phyloP scores from a whole-genome alignment of 2,329 filamentous ascomycete genomes.

The Tolypocladium nubicola region DNA sequence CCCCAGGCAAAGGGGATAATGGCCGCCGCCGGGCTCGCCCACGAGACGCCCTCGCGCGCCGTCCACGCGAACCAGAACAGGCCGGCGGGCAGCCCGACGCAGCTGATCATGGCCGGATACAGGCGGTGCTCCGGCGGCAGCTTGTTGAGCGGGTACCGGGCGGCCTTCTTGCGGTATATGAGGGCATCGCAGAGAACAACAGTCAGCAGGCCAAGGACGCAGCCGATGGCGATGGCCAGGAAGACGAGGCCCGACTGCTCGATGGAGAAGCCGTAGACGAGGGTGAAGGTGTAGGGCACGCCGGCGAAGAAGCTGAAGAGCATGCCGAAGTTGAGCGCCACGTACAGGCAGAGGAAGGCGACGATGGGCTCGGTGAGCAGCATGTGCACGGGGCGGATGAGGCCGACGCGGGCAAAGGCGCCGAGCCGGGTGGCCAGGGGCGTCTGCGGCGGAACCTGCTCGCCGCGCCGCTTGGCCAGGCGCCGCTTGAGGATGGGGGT shows the following conservation, averaged over 20 bases:
- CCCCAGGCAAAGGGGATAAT: slow-evolving; percentile 49
- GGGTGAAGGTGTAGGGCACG: slow-evolving; percentile 36
- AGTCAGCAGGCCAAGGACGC: slow-evolving; percentile 29
- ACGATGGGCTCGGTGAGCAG: slow-evolving; percentile 54
- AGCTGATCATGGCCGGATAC: slow-evolving; percentile 48
- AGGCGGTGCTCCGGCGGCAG: slow-evolving; percentile 46
- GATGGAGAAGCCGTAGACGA: slow-evolving; percentile 31
- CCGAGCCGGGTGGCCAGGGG: slow-evolving; percentile 14
- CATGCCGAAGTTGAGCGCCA: slow-evolving; percentile 38
- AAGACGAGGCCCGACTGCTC: slow-evolving; percentile 34
- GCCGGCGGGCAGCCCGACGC: slow-evolving; percentile 38
- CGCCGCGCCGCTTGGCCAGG: slow-evolving; percentile 23
- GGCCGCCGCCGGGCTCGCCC: slow-evolving; percentile 38
- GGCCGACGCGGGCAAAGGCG: slow-evolving; percentile 28
- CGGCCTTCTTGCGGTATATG: slow-evolving; percentile 27
- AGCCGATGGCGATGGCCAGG: slow-evolving; percentile 33
- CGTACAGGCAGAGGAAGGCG: slow-evolving; percentile 40
- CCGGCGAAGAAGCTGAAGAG: slow-evolving; percentile 42
- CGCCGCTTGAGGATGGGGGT: slow-evolving; percentile 37
- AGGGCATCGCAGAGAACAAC: slow-evolving; percentile 28
- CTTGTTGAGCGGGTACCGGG: slow-evolving; percentile 19
- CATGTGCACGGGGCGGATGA: slow-evolving; percentile 45
- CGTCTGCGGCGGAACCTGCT: slow-evolving; percentile 11
- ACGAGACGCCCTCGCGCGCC: slow-evolving; percentile 31
- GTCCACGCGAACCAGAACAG: slow-evolving; percentile 55